These are phyloP conservation scores for Nemania diffusa DNA, from an alignment of 2,329 filamentous ascomycete species.

Conservation along the genomic window DNA sequence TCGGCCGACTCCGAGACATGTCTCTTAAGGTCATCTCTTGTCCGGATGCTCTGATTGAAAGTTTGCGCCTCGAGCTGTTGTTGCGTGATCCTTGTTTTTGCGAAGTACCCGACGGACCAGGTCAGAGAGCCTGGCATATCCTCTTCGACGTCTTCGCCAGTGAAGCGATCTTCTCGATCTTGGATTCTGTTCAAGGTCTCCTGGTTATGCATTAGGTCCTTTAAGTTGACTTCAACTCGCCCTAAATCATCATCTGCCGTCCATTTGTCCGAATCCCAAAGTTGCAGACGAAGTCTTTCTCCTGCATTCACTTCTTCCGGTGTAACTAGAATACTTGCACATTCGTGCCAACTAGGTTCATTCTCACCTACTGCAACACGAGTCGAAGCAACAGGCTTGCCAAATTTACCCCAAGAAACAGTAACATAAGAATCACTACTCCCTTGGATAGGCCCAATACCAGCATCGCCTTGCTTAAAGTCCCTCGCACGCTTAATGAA, in stretches of 20 bases:
- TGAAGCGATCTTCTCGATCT: slow-evolving; percentile 72
- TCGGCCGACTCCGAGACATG: slow-evolving; percentile 66
- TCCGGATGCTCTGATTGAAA: slow-evolving; percentile 66
- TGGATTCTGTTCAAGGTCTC: slow-evolving; percentile 70
- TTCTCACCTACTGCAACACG: slow-evolving; percentile 73
- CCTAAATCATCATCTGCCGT: slow-evolving; percentile 80
- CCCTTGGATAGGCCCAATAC: slow-evolving; percentile 69
- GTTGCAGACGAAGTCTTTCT: slow-evolving; percentile 73
- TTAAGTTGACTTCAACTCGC: slow-evolving; percentile 75
- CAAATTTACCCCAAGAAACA: slow-evolving; percentile 81
- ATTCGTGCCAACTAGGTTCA: slow-evolving; percentile 77
- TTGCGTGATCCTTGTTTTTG: slow-evolving; percentile 71
- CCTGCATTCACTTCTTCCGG: slow-evolving; percentile 77
- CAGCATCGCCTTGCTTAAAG: slow-evolving; percentile 77
- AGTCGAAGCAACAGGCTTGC: slow-evolving; percentile 73
- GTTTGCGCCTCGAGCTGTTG: slow-evolving; percentile 71
- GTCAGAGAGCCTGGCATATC: slow-evolving; percentile 74
- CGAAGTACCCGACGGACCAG: slow-evolving; percentile 78
- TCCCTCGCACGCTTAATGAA: slow-evolving; percentile 73
- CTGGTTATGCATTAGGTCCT: slow-evolving; percentile 68
- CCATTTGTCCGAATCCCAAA: slow-evolving; percentile 80
- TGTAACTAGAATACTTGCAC: slow-evolving; percentile 74
- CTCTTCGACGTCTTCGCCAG: slow-evolving; percentile 71
- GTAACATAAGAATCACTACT: slow-evolving; percentile 77
- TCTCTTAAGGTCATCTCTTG: slow-evolving; percentile 66